A percentile compares a stretch with the other conserved stretches of the same genome.
Evolutionary conservation across 2,329 filamentous ascomycete genomes (phyloP).

Genomic region (Fusarium burgessii): DNA sequence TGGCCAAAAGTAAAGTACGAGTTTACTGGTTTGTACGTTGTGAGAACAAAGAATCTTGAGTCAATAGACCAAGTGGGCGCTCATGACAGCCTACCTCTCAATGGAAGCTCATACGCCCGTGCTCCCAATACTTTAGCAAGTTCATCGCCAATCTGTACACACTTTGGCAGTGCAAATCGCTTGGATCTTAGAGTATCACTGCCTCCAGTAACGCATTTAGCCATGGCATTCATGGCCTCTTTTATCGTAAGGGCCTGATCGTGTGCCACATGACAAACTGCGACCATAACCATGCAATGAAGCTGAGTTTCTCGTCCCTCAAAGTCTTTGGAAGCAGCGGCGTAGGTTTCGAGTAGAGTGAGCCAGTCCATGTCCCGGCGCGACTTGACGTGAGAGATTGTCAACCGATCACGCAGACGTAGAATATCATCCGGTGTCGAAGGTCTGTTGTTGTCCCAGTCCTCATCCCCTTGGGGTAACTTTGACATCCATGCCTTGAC

Average conservation of each 20-base stretch:
- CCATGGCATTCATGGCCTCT: conserved; percentile 40
- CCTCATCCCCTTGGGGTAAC: conserved; percentile 45
- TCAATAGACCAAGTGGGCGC: not conserved
- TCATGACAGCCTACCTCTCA: conserved; percentile 40
- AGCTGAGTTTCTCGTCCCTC: conserved; percentile 43
- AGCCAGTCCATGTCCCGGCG: conserved; percentile 43
- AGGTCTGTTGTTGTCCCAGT: conserved; percentile 45
- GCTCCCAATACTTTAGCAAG: conserved; percentile 42
- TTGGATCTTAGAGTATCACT: conserved; percentile 44
- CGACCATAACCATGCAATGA: conserved; percentile 46
- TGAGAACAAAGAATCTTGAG: conserved; percentile 31
- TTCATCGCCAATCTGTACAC: conserved; percentile 45
- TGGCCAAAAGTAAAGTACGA: conserved; percentile 46
- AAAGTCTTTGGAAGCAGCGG: conserved; percentile 39
- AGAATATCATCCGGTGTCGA: conserved; percentile 40
- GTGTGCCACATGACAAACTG: conserved; percentile 43
- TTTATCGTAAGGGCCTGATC: conserved; percentile 39
- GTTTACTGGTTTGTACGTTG: conserved; percentile 34
- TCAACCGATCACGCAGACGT: conserved; percentile 35
- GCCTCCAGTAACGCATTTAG: conserved; percentile 44
- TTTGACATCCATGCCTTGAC: conserved; percentile 44
- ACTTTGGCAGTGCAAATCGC: conserved; percentile 44
- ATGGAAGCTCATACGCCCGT: conserved; percentile 44
- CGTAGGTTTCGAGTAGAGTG: conserved; percentile 42
- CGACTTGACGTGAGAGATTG: conserved; percentile 35